Evolutionary conservation across 1,284 basidiomycete genomes (phyloP), one percentile per base, ranked within the genome.

Genomic region (Hymenochaete sp.): DNA sequence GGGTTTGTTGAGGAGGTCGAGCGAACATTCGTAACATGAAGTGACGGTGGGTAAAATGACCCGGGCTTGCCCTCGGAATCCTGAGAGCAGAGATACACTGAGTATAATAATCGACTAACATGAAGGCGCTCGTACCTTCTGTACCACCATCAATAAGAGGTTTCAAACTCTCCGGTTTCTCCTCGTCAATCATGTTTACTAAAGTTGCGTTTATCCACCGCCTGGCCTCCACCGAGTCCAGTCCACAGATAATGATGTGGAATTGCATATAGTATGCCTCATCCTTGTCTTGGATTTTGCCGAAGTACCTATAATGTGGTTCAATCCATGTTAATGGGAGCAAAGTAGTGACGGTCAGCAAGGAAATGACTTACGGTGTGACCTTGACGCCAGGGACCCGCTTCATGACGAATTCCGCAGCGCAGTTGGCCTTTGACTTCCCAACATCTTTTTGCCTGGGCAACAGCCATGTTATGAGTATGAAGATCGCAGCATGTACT

Each of bases 81-180:
- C 92, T 95, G 58, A 1, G 29, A 18, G 36, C 14, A 52, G 33
- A 49, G 14, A 44, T 49, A 35, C 50, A 43, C n/a, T n/a, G n/a
- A 28, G 38, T 29, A 40, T 1, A 13, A 33, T 28, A 14, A 28
- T n/a, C 16, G 9, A 27, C 37, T 9, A 1, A 39, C 16, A 38
- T 32, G 14, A 13, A 36, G 8, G 27, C 8, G 25, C 11, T 11
- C 65, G 26, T 48, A 82, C 95, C 96, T 77, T 99, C 96, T 1
- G 96, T 98, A 35, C 96, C 96, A 27, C 96, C 96, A 59, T 99
- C 96, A 56, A 99, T 97, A 32, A 99, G 73, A n/a, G 96, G 96
- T 60, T 98, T 98, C 58, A 98, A 60, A 54, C 88, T 92, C 56
- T 98, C 92, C 28, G 87, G 88, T 55, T 87, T 83, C 44, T 93